Percentiles rank a stretch among this genome's conserved stretches.
phyloP scores from a whole-genome alignment of 805 yeast species.

The Barnettozyma populi region DNA sequence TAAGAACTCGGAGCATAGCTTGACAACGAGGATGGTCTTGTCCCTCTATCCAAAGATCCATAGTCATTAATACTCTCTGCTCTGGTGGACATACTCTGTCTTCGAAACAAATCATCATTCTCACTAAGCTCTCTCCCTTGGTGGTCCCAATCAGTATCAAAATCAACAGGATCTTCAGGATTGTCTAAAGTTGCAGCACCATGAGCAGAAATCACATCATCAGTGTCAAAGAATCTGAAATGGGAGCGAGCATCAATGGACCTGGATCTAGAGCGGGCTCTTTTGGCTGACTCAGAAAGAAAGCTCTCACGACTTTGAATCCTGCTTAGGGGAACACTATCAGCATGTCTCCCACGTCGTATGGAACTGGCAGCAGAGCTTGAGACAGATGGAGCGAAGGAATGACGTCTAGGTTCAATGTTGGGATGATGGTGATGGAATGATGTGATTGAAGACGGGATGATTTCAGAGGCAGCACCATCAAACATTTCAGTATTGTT shows the following conservation, averaged over 20 bases:
- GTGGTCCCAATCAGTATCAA: constrained; percentile 66
- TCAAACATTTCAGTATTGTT: constrained; percentile 68
- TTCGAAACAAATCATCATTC: constrained; percentile 18
- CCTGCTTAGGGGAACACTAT: constrained; percentile 18
- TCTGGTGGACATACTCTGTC: constrained; percentile 30
- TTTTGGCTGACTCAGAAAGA: constrained; percentile 6
- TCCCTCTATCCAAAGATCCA: constrained; percentile 19
- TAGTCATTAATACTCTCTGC: constrained; percentile 19
- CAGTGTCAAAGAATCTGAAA: constrained; percentile 78
- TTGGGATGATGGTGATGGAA: constrained; percentile 65
- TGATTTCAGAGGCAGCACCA: constrained; percentile 70
- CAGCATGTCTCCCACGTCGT: constrained; percentile 24
- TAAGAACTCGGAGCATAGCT: constrained; percentile 31
- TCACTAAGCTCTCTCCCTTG: constrained; percentile 38
- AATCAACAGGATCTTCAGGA: constrained; percentile 49
- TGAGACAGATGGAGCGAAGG: constrained; percentile 12
- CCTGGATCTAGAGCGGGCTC: constrained; percentile 31
- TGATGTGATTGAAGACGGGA: constrained; percentile 73
- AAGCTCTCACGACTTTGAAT: constrained; percentile 17
- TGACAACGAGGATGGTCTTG: constrained; percentile 26
- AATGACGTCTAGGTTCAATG: constrained; percentile 25
- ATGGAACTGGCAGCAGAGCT: constrained; percentile 25
- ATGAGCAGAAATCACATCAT: constrained; percentile 80
- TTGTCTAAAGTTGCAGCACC: constrained; percentile 77
- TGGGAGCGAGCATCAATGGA: constrained; percentile 32